phyloP scores from a whole-genome alignment of 2,329 filamentous ascomycete species.

The Apiospora saccharicola region DNA sequence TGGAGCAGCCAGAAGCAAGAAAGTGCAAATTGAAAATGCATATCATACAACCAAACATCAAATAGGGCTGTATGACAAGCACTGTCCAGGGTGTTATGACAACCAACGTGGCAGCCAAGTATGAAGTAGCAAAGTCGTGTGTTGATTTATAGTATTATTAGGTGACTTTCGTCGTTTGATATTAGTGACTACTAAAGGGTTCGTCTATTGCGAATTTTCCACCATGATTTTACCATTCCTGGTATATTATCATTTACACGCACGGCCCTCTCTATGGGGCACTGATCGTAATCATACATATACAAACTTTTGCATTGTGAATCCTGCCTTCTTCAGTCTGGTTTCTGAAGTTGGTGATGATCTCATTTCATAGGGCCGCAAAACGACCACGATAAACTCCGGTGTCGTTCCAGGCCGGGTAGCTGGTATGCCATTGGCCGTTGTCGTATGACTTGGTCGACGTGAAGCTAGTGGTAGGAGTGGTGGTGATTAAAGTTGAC shows the following conservation, averaged over 20 bases:
- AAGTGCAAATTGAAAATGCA: too few relatives aligned
- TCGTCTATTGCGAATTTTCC: not conserved
- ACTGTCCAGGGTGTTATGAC: too few relatives aligned
- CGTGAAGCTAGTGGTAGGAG: not conserved
- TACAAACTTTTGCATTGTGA: not conserved
- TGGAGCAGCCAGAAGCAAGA: too few relatives aligned
- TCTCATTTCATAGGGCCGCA: not conserved
- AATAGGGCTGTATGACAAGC: too few relatives aligned
- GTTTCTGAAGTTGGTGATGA: not conserved
- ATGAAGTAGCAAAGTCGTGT: not conserved
- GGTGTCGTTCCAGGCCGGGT: constrained; percentile 28
- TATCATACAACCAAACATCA: too few relatives aligned
- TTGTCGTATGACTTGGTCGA: constrained; percentile 27
- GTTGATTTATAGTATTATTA: constrained; percentile 7
- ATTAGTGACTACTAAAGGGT: not conserved
- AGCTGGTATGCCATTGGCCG: constrained; percentile 29
- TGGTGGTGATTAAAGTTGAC: not conserved
- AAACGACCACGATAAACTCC: not conserved
- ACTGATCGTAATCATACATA: constrained; percentile 15
- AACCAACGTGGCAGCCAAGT: not conserved
- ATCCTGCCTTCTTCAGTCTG: not conserved
- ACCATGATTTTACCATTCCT: not conserved
- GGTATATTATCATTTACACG: not conserved
- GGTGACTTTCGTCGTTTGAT: not conserved
- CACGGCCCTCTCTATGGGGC: constrained; percentile 1